A percentile compares a stretch with the other conserved stretches of the same genome.
These are phyloP conservation scores for Taxawa tesnikishii DNA, from an alignment of 2,329 filamentous ascomycete genomes.

Conservation along the genomic window DNA sequence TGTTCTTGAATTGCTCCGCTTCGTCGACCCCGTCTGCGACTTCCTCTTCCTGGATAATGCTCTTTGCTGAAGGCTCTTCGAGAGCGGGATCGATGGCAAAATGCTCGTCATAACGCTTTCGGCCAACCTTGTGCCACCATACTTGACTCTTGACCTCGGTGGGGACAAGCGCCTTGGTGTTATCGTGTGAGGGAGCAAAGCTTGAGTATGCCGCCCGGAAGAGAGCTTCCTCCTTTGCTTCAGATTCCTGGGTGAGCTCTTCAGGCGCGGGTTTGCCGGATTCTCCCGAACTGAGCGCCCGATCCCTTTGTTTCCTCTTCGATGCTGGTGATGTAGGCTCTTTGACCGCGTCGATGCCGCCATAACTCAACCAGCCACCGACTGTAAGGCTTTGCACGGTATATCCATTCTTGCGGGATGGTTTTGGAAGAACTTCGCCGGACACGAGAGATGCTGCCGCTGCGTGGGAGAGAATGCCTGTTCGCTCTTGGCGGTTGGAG, in stretches of 20 bases:
- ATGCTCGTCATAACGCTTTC: slow-evolving; percentile 49
- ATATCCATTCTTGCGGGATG: slow-evolving; percentile 39
- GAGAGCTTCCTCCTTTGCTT: slow-evolving; percentile 52
- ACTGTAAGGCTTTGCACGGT: slow-evolving; percentile 53
- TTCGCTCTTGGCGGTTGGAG: slow-evolving; percentile 57
- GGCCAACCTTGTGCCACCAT: slow-evolving; percentile 64
- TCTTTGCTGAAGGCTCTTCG: slow-evolving; percentile 15
- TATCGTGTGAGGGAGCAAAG: slow-evolving; percentile 66
- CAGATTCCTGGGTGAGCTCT: slow-evolving; percentile 22
- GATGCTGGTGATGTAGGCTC: slow-evolving; percentile 45
- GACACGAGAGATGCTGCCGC: slow-evolving; percentile 33
- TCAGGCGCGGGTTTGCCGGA: slow-evolving; percentile 19
- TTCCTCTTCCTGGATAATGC: slow-evolving; percentile 10
- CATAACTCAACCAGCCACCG: slow-evolving; percentile 53
- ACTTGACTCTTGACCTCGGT: slow-evolving; percentile 54
- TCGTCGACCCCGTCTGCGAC: slow-evolving; percentile 9
- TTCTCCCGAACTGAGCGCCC: slow-evolving; percentile 56
- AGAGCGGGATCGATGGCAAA: slow-evolving; percentile 41
- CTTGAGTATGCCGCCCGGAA: slow-evolving; percentile 70
- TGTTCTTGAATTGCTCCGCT: slow-evolving; percentile 13
- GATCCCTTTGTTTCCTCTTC: slow-evolving; percentile 58
- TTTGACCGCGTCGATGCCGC: slow-evolving; percentile 28
- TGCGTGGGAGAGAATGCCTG: slow-evolving; percentile 54
- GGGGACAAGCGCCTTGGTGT: slow-evolving; percentile 57
- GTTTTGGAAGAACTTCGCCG: slow-evolving; percentile 38